Conservation (phyloP, 805 yeast genomes). For the Starmerella powellii region DNA sequence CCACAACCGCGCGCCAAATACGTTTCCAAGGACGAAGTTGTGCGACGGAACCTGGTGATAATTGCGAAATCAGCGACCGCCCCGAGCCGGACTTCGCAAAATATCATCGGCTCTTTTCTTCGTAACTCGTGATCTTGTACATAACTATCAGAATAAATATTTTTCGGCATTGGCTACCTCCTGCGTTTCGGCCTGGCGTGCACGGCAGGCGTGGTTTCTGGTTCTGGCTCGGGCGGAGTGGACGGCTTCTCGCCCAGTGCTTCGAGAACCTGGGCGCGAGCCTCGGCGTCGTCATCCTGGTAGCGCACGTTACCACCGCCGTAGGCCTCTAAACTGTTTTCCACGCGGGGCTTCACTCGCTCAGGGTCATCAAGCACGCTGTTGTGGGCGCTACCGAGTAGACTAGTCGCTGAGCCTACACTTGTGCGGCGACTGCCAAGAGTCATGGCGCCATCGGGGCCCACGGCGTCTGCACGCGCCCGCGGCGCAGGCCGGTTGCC, state of each 20-base stretch:
- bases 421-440: background rate
- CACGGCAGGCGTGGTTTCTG: constrained; percentile 3
- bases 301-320: constrained; percentile 19
- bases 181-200: background rate
- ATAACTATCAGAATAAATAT: background rate
- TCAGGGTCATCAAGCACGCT: too few relatives aligned
- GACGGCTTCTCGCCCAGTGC: constrained; percentile 13
- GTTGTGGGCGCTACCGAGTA: background rate
- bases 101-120: constrained; percentile 25
- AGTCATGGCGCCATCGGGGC: background rate
- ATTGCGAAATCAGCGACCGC: constrained; percentile 42
- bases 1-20: constrained; percentile 10
- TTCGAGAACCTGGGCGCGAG: constrained; percentile 12
- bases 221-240: constrained; percentile 11
- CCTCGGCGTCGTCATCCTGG: constrained; percentile 17
- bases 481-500: constrained; percentile 10
- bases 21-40: constrained; percentile 42
- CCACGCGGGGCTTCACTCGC: too few relatives aligned
- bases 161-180: too few relatives aligned
- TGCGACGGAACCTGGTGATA: constrained; percentile 43
- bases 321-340: constrained; percentile 15
- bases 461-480: background rate
- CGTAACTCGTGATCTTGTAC: constrained; percentile 3
- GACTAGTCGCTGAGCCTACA: background rate
- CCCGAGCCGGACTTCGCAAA: constrained; percentile 69